Conservation (phyloP, 2,329 filamentous ascomycete genomes). For the Coniella vitis region DNA sequence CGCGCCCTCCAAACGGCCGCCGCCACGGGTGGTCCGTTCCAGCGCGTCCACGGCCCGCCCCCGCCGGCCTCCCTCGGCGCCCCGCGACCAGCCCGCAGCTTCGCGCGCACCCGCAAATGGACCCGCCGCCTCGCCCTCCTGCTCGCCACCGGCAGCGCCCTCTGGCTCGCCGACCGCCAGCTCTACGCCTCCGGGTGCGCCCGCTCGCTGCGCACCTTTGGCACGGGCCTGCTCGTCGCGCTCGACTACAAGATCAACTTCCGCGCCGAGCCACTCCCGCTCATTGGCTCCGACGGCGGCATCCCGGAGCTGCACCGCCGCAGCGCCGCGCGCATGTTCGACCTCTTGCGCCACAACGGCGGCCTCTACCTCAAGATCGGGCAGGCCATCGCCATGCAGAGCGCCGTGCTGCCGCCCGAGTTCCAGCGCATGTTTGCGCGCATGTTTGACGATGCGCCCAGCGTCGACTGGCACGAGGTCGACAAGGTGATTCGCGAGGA, state of each 20-base stretch:
- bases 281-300: slow-evolving; percentile 41
- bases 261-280: slow-evolving; percentile 61
- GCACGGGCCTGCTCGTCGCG: slow-evolving; percentile 70
- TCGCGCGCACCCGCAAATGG: slow-evolving; percentile 66
- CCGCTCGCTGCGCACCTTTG: slow-evolving; percentile 76
- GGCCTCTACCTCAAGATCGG: slow-evolving; percentile 96
- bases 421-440: slow-evolving; percentile 93
- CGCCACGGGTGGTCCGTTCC: slow-evolving; percentile 37
- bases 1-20: slow-evolving; percentile 23
- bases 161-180: slow-evolving; percentile 64
- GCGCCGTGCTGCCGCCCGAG: slow-evolving; percentile 83
- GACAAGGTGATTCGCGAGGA: slow-evolving; percentile 81
- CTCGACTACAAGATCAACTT: slow-evolving; percentile 98
- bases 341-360: slow-evolving; percentile 78
- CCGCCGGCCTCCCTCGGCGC: slow-evolving; percentile 68
- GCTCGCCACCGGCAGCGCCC: slow-evolving; percentile 48
- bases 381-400: slow-evolving; percentile 98
- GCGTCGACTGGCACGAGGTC: slow-evolving; percentile 76
- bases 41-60: slow-evolving; percentile 62
- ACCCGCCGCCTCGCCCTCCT: slow-evolving; percentile 63
- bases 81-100: slow-evolving; percentile 63
- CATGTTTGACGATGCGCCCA: slow-evolving; percentile 98
- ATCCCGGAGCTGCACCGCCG: slow-evolving; percentile 75
- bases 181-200: slow-evolving; percentile 73
- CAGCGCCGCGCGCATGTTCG: slow-evolving; percentile 75